Base-by-base conservation (phyloP, 1,139 yeast genomes). In the Geotrichum restrictum region DNA sequence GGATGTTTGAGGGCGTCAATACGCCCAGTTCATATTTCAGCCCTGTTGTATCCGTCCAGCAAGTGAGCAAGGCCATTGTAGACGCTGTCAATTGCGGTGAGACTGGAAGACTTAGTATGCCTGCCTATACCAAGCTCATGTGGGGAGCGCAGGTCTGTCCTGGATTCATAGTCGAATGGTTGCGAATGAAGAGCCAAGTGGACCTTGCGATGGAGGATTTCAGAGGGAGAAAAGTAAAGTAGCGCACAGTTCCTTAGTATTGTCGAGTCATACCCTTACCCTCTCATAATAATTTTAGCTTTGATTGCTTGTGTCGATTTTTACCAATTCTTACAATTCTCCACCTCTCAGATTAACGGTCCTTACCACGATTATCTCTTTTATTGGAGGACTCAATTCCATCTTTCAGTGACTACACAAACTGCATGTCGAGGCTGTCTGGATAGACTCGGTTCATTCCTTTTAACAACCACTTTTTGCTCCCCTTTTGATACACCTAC, bases 11-110 rank as follows among this genome's bases (percentile, higher is more conserved):
- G 22, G 81, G 83, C 0, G 86, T 88, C 2, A 60, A 68, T 27
- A 83, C 95, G 0, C 95, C 96, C 0, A 81, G 83, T 19, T 69
- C 74, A 1, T 64, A 85, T 8, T 66, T 88, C 16, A 96, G 96
- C 0, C 96, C 96, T 0, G 85, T 84, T 57, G 69, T 88, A 40
- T 82, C 82, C 24, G 85, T 93, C 0, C 63, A 61, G 10, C 73
- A 73, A 53, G 83, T 88, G 6, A 94, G 96, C 0, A 62, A 63
- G 3, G 72, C 69, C 38, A 76, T 88, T 2, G 71, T 82, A 4
- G 62, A 67, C 1, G 79, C 86, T 0, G 68, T 88, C 19, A 78
- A 76, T 48, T 65, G 74, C 48, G 91, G 94, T 1, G 69, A 76
- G 57, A 67, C 85, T 44, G 89, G 93, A 0, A 88, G 82, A 57